Evolutionary conservation across 257 asterid genomes (phyloP).

Genomic region (Nicotiana undulata): DNA sequence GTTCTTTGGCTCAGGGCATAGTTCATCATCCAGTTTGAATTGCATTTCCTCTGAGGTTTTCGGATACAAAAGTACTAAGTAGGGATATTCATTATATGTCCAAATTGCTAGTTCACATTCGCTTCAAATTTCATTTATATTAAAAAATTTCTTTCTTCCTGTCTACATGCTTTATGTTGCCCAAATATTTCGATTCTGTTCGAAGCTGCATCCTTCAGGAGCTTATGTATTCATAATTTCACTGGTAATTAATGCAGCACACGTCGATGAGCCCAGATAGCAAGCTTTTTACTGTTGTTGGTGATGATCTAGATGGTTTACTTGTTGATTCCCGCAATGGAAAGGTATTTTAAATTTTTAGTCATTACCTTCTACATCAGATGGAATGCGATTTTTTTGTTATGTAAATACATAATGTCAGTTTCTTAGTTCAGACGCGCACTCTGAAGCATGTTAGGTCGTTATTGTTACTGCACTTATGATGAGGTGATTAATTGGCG

Average conservation of each 20-base stretch:
- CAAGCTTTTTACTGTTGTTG: slow-evolving; percentile 61
- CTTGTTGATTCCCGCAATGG: slow-evolving; percentile 59
- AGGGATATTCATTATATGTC: background rate
- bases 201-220: background rate
- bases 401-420: background rate
- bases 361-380: background rate
- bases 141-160: background rate
- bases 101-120: background rate
- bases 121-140: background rate
- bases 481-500: background rate
- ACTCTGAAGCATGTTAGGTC: background rate
- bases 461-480: background rate
- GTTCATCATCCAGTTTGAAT: background rate
- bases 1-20: background rate
- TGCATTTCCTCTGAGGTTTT: background rate
- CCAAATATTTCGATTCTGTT: background rate
- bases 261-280: slow-evolving; percentile 63
- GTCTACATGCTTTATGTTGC: background rate
- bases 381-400: background rate
- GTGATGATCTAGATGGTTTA: slow-evolving; percentile 56
- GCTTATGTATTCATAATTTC: background rate
- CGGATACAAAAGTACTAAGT: background rate
- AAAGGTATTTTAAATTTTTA: slow-evolving; percentile 34
- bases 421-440: background rate
- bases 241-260: slow-evolving; percentile 41